Base-by-base conservation (phyloP, 2,329 filamentous ascomycete species). In the Incumbomyces delicatus region DNA sequence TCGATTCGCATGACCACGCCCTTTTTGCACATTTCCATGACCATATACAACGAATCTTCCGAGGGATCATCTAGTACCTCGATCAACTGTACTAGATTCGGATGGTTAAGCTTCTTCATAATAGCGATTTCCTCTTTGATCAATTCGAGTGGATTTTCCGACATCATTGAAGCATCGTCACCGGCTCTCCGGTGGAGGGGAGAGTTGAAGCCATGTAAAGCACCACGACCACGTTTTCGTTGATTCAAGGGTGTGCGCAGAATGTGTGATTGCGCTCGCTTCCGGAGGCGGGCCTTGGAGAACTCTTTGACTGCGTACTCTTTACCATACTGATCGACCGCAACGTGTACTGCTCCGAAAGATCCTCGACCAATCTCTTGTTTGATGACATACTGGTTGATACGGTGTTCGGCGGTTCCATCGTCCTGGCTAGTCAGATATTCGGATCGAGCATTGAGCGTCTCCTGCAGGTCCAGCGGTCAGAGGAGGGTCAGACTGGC, bases 291-390 rank as follows among this genome's bases (percentile, higher is more conserved):
- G 2, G 86, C 80, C 63, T 98, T 98, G 50, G 90, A 96, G 66
- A 98, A 96, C 61, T 96, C 89, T 66, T 98, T 98, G 61, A 96
- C 80, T 48, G 92, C 90, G 77, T 84, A 96, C 85, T 96, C 88
- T 43, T 80, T 79, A 35, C 88, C 90, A 68, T 83, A 92, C 64
- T 95, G 88, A 67, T 98, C 90, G 2, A 80, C 80, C 17, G 88
- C 92, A 16, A 90, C 72, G 66, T 96, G 88, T 12, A 98, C 92
- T 10, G 89, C 84, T 6, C 92, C 92, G 63, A 94, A 98, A 0
- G 90, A 96, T 14, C 92, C 92, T 54, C 88, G 77, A n/a, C 92
- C 92, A 58, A 98, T 95, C 71, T 96, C 90, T 63, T 94, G 85
- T 64, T 85, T 82, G 60, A 98, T 92, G 48, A 84, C 75, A 64